Evolutionary conservation across 257 asterid genomes (phyloP).

Genomic region (Verbena officinalis): DNA sequence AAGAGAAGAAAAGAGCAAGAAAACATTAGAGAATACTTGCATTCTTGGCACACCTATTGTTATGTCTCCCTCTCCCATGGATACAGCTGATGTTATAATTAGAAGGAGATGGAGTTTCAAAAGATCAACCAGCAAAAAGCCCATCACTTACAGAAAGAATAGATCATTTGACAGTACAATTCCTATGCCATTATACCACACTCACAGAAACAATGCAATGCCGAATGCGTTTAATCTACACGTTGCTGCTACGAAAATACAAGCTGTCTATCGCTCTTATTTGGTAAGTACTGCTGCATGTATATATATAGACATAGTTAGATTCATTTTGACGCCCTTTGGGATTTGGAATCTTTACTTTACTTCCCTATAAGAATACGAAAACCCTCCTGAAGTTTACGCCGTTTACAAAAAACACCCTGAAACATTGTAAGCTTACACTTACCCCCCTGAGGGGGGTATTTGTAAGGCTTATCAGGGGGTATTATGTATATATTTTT

Average conservation of each 20-base stretch:
- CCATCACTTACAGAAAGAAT: constrained; percentile 31
- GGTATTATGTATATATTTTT: too few relatives aligned
- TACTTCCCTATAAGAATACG: too few relatives aligned
- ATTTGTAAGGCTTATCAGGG: too few relatives aligned
- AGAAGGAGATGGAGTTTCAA: constrained; percentile 79
- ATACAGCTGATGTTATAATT: constrained; percentile 44
- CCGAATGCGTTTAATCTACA: constrained; percentile 16
- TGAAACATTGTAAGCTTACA: too few relatives aligned
- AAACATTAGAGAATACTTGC: constrained; percentile 29
- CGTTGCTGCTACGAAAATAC: constrained; percentile 72
- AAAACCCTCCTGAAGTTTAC: too few relatives aligned
- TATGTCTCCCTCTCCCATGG: constrained; percentile 15
- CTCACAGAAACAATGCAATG: constrained; percentile 29
- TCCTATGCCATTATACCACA: constrained; percentile 37
- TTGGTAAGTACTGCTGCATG: constrained; percentile 50
- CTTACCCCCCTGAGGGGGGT: too few relatives aligned
- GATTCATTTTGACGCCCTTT: too few relatives aligned
- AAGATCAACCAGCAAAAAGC: constrained; percentile 38
- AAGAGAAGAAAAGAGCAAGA: constrained; percentile 52
- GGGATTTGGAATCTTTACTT: too few relatives aligned
- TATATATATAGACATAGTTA: neutral
- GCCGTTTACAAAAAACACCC: too few relatives aligned
- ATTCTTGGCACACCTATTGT: constrained; percentile 20
- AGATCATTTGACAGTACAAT: constrained; percentile 55
- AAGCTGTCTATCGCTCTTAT: constrained; percentile 67